These are phyloP conservation scores for Filobasidium floriforme DNA, from an alignment of 768 basidiomycete genomes.

Conservation along the genomic window DNA sequence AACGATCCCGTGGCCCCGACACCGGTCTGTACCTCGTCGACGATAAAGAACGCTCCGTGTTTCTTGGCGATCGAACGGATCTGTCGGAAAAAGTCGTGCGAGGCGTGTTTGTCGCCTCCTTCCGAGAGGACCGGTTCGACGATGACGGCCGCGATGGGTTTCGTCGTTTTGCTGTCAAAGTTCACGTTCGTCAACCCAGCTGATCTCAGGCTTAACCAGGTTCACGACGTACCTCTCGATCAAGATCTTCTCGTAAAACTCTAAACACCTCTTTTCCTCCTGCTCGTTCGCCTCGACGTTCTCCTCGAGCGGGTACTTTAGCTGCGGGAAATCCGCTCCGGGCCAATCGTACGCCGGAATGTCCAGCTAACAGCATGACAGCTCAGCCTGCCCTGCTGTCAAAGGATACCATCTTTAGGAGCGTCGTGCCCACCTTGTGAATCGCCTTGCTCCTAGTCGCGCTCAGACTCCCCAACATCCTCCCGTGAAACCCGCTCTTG, in stretches of 20 bases:
- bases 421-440: constrained; percentile 48
- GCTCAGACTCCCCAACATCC: constrained; percentile 47
- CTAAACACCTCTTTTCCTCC: constrained; percentile 44
- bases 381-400: too few relatives aligned
- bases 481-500: constrained; percentile 48
- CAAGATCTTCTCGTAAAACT: constrained; percentile 36
- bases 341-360: constrained; percentile 50
- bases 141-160: constrained; percentile 48
- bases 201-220: constrained; percentile 10
- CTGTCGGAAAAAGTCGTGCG: constrained; percentile 45
- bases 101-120: constrained; percentile 49
- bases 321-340: constrained; percentile 44
- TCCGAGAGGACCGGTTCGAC: constrained; percentile 48
- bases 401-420: too few relatives aligned
- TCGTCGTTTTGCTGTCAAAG: constrained; percentile 32
- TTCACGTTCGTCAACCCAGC: constrained; percentile 7
- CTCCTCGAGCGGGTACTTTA: constrained; percentile 47
- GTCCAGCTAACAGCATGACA: too few relatives aligned
- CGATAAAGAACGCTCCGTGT: constrained; percentile 48
- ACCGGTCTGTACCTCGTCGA: constrained; percentile 48
- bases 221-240: constrained; percentile 11
- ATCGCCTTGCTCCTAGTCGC: constrained; percentile 48
- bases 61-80: constrained; percentile 44
- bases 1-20: constrained; percentile 49
- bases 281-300: constrained; percentile 43